phyloP scores from a whole-genome alignment of 208 protist species.

The Blastocrithidia nonstop region DNA sequence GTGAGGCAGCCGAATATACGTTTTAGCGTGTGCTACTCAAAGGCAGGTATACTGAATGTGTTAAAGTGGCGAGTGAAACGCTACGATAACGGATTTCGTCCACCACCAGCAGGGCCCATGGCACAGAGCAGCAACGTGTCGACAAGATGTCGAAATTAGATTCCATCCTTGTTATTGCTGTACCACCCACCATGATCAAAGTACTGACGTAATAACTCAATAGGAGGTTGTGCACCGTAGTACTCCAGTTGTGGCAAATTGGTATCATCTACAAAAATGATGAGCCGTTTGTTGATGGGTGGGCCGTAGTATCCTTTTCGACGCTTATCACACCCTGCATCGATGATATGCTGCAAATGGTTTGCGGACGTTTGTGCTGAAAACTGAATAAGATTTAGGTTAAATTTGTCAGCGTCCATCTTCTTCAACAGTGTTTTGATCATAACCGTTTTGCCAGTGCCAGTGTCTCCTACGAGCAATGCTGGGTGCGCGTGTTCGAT shows the following conservation, averaged over 20 bases:
- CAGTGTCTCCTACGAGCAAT: slow-evolving; percentile 89
- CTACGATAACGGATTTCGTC: slow-evolving; percentile 87
- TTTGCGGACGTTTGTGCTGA: slow-evolving; percentile 88
- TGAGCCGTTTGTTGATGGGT: slow-evolving; percentile 87
- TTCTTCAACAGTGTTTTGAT: slow-evolving; percentile 79
- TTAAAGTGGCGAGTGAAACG: slow-evolving; percentile 94
- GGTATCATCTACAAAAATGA: slow-evolving; percentile 94
- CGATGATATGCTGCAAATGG: slow-evolving; percentile 89
- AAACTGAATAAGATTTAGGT: slow-evolving; percentile 88
- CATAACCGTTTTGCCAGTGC: slow-evolving; percentile 94
- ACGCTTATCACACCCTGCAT: slow-evolving; percentile 88
- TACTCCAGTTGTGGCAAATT: slow-evolving; percentile 93
- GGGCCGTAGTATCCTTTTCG: slow-evolving; percentile 92
- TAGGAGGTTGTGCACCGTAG: slow-evolving; percentile 93
- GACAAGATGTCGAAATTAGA: slow-evolving; percentile 78
- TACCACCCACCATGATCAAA: slow-evolving; percentile 94
- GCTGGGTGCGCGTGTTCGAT: slow-evolving; percentile 60
- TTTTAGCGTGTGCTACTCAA: slow-evolving; percentile 79
- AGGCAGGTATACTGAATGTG: slow-evolving; percentile 78
- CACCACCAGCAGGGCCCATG: slow-evolving; percentile 92
- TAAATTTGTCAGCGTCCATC: slow-evolving; percentile 69
- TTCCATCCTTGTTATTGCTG: slow-evolving; percentile 85
- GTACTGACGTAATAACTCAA: slow-evolving; percentile 93
- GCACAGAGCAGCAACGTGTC: slow-evolving; percentile 87
- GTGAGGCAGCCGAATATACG: slow-evolving; percentile 88